phyloP scores from a whole-genome alignment of 1,284 basidiomycete species.

The Sporisorium exsertum region DNA sequence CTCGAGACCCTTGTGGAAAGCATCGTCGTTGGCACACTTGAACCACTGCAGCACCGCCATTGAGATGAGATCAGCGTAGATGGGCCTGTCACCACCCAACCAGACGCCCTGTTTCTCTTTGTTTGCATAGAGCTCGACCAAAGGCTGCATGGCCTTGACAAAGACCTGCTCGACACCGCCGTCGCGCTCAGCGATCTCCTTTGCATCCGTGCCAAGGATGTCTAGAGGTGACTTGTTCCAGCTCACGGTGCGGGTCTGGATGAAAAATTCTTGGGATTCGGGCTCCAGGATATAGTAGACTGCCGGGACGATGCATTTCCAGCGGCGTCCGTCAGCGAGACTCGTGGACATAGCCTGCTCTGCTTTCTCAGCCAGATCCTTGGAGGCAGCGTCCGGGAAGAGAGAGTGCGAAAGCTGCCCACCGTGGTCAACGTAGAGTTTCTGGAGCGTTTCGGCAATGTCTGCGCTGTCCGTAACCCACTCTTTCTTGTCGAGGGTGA shows the following conservation, averaged over 20 bases:
- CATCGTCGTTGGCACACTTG: slow-evolving; percentile 20
- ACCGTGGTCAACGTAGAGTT: slow-evolving; percentile 22
- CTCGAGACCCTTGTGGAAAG: slow-evolving; percentile 20
- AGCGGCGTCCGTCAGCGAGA: slow-evolving; percentile 10
- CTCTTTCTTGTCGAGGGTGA: slow-evolving; percentile 22
- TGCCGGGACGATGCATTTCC: slow-evolving; percentile 20
- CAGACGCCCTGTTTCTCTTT: slow-evolving; percentile 14
- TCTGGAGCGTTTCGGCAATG: slow-evolving; percentile 26
- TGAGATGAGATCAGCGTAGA: slow-evolving; percentile 36
- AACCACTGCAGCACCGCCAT: slow-evolving; percentile 37
- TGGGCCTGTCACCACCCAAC: slow-evolving; percentile 23
- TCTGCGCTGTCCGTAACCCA: slow-evolving; percentile 28
- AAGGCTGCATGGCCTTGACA: slow-evolving; percentile 22
- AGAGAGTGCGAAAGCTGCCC: slow-evolving; percentile 17
- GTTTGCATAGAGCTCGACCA: slow-evolving; percentile 22
- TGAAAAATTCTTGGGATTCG: slow-evolving; percentile 24
- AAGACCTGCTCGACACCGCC: slow-evolving; percentile 19
- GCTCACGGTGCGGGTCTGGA: slow-evolving; percentile 1
- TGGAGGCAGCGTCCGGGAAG: slow-evolving; percentile 17
- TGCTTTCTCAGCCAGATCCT: not conserved
- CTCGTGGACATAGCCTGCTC: not conserved
- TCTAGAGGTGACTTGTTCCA: slow-evolving; percentile 31
- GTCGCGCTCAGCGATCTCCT: slow-evolving; percentile 9
- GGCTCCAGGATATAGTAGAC: slow-evolving; percentile 33
- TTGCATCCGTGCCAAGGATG: slow-evolving; percentile 19